Evolutionary conservation across 768 basidiomycete genomes (phyloP).

Genomic region (Tylopilus sp.): DNA sequence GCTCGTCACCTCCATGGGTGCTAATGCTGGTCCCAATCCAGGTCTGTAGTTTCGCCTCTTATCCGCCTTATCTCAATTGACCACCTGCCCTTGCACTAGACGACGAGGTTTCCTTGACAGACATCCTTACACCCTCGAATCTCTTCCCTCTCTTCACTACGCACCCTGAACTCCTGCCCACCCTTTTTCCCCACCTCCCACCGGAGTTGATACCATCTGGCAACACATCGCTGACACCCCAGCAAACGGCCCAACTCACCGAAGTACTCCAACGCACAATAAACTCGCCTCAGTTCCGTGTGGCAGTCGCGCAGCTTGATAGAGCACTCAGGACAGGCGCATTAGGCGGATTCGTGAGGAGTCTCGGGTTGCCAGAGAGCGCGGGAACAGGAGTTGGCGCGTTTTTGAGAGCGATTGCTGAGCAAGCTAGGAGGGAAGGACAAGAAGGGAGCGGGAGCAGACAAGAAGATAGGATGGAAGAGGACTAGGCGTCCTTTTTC

Average conservation of each 20-base stretch:
- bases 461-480: constrained; percentile 67
- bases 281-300: constrained; percentile 78
- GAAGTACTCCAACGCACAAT: constrained; percentile 74
- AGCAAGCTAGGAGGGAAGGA: constrained; percentile 59
- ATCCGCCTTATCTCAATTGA: neutral
- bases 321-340: constrained; percentile 81
- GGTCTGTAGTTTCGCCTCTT: constrained; percentile 8
- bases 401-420: constrained; percentile 77
- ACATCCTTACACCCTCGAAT: constrained; percentile 73
- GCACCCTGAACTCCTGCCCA: constrained; percentile 63
- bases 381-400: constrained; percentile 76
- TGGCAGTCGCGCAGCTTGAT: constrained; percentile 77
- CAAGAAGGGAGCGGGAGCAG: constrained; percentile 17
- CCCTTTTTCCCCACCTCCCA: constrained; percentile 81
- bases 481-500: constrained; percentile 45
- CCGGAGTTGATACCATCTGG: constrained; percentile 67
- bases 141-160: constrained; percentile 66
- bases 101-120: constrained; percentile 61
- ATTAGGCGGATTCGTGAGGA: constrained; percentile 68
- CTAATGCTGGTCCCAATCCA: constrained; percentile 21
- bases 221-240: constrained; percentile 36
- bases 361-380: constrained; percentile 79
- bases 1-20: constrained; percentile 47
- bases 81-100: constrained; percentile 14
- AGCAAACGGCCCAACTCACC: constrained; percentile 23